These are phyloP conservation scores for Penicillium turbatum DNA, from an alignment of 495 filamentous ascomycete genomes.

Conservation along the genomic window DNA sequence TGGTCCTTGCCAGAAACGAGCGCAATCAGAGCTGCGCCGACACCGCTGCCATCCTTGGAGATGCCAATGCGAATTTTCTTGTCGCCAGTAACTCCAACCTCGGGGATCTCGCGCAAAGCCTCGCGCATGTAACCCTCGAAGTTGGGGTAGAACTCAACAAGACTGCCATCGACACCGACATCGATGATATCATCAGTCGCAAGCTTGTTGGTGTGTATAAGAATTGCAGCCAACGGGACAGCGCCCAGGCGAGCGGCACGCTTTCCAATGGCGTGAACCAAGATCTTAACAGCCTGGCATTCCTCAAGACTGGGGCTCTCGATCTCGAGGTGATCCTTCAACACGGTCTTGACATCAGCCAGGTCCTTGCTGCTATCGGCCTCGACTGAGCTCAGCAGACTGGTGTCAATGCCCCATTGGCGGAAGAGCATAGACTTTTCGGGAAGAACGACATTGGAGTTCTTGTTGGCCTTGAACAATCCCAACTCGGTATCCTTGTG, in stretches of 20 bases:
- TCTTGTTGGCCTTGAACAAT: conserved; percentile 66
- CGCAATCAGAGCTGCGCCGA: conserved; percentile 88
- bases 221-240: conserved; percentile 76
- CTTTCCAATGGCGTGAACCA: conserved; percentile 79
- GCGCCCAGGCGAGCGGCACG: conserved; percentile 87
- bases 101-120: conserved; percentile 63
- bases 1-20: conserved; percentile 55
- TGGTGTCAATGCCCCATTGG: conserved; percentile 87
- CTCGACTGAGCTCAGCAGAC: conserved; percentile 75
- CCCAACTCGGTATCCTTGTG: conserved; percentile 55
- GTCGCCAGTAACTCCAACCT: conserved; percentile 68
- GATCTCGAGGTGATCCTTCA: conserved; percentile 71
- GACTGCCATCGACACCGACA: conserved; percentile 82
- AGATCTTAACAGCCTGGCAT: conserved; percentile 71
- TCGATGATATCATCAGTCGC: conserved; percentile 64
- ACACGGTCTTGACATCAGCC: conserved; percentile 62
- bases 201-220: conserved; percentile 69
- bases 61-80: conserved; percentile 83
- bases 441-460: conserved; percentile 64
- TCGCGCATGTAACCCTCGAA: conserved; percentile 78
- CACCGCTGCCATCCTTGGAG: conserved; percentile 89
- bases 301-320: conserved; percentile 67
- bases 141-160: conserved; percentile 89
- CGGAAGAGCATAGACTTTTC: conserved; percentile 62
- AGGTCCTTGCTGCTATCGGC: conserved; percentile 65